phyloP scores from a whole-genome alignment of 1,139 yeast genomes.

The Saccharomyces hybrid region DNA sequence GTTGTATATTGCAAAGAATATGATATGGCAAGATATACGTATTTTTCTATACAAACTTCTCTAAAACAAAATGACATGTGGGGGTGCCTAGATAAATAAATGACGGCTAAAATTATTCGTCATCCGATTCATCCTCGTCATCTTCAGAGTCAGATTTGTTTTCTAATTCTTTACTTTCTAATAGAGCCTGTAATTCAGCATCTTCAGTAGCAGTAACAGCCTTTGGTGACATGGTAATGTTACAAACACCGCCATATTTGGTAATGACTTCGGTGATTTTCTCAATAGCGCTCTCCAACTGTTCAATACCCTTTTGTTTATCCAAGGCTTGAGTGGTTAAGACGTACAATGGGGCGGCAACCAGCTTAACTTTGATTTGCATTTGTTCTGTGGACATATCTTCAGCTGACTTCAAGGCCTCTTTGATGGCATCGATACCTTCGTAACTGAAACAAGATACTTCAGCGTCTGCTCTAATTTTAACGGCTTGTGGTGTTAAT shows the following conservation, averaged over 20 bases:
- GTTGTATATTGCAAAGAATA: no score
- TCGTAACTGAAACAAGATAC: slow-evolving; percentile 96
- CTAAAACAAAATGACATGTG: no score
- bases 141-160: slow-evolving; percentile 55
- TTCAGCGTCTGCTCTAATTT: slow-evolving; percentile 95
- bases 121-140: slow-evolving; percentile 49
- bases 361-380: slow-evolving; percentile 85
- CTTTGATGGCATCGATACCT: slow-evolving; percentile 95
- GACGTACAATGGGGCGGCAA: slow-evolving; percentile 96
- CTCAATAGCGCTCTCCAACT: slow-evolving; percentile 71
- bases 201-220: slow-evolving; percentile 98
- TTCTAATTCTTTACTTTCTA: slow-evolving; percentile 69
- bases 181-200: slow-evolving; percentile 91
- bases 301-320: slow-evolving; percentile 77
- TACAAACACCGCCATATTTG: slow-evolving; percentile 76
- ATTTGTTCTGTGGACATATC: slow-evolving; percentile 72
- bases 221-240: slow-evolving; percentile 96
- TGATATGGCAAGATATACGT: no score
- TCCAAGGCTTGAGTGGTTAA: slow-evolving; percentile 89
- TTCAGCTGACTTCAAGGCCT: slow-evolving; percentile 84
- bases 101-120: slow-evolving; percentile 18
- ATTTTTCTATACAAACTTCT: no score
- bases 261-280: slow-evolving; percentile 64
- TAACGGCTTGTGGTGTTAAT: slow-evolving; percentile 95
- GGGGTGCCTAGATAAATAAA: no score